Evolutionary conservation across 768 basidiomycete species (phyloP), one percentile per base, ranked within the genome.

Genomic region (Macrolepiota fuliginosa): DNA sequence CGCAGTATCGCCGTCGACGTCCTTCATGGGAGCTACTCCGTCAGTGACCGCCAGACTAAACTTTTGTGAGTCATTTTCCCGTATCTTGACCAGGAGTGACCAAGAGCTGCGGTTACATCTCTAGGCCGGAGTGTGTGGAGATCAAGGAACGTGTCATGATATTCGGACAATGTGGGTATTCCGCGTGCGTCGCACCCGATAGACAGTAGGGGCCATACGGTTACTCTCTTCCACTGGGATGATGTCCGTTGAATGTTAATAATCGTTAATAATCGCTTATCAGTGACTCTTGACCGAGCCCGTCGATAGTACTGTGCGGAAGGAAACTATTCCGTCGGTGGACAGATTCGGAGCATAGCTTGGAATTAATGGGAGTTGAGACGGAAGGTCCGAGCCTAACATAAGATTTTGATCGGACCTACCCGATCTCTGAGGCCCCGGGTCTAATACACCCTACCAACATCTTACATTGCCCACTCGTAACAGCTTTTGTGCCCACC

Each of bases 181-280:
- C 56, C 56, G 56, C 22, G 32, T 35, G 46, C 45, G 47, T 57
- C 56, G 56, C 56, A 49, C 11, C 32, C 46, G 56, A 35, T 9
- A 45, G 9, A 25, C 17, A 29, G 25, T 29, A 17, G 13, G 17
- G 32, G 15, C 29, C 15, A 3, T n/a, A 19, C 13, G 15, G 7
- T 32, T n/a, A 32, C 15, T 25, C n/a, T 1, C 45, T 10, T 40
- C 19, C 25, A 27, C n/a, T 27, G 45, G 25, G 19, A 37, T 37
- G 32, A 54, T 54, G 36, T 15, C n/a, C 22, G 19, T 22, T 15
- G 24, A 24, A 37, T 11, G 22, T 54, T 39, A 25, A 15, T 24
- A 12, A 54, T 54, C 53, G 22, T 54, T 39, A 25, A 15, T 24
- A 12, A 54, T 54, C 53, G 22, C 19, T 49, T 24, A 22, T 13